phyloP scores from a whole-genome alignment of 2,329 filamentous ascomycete genomes.

The Alternaria postmessia region DNA sequence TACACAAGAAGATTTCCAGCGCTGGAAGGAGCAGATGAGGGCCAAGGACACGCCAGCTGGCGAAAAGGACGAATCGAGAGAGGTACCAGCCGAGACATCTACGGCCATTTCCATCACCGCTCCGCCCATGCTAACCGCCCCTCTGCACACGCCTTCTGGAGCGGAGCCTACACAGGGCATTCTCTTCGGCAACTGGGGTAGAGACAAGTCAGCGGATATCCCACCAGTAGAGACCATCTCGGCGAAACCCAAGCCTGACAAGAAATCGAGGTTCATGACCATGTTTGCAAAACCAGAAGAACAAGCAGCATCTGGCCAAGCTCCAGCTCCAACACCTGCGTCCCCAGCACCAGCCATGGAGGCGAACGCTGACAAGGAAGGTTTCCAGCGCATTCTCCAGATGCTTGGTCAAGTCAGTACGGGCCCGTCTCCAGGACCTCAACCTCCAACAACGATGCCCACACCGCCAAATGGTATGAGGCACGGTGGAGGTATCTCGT shows the following conservation, averaged over 20 bases:
- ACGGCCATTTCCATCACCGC: conserved; percentile 30
- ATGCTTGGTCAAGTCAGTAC: conserved; percentile 71
- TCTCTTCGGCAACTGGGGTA: conserved; percentile 72
- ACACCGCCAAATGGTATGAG: conserved; percentile 39
- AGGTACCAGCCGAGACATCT: conserved; percentile 24
- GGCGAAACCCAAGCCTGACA: conserved; percentile 63
- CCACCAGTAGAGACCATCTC: conserved; percentile 33
- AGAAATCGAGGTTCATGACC: conserved; percentile 85
- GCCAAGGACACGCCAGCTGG: conserved; percentile 61
- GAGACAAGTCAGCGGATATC: conserved; percentile 57
- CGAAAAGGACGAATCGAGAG: conserved; percentile 56
- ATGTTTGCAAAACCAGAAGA: conserved; percentile 63
- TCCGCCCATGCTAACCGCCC: conserved; percentile 52
- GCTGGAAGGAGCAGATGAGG: conserved; percentile 93
- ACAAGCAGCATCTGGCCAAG: conserved; percentile 24
- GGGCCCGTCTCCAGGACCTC: conserved; percentile 22
- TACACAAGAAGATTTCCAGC: conserved; percentile 90
- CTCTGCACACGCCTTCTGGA: conserved; percentile 65
- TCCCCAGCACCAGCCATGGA: conserved; percentile 45
- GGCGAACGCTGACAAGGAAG: conserved; percentile 77
- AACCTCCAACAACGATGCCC: conserved; percentile 31
- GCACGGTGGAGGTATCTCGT: conserved; percentile 40
- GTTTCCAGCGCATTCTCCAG: conserved; percentile 81
- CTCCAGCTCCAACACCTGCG: conserved; percentile 24
- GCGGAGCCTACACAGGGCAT: conserved; percentile 76